Conservation (phyloP, 768 basidiomycete genomes). For the Russula earlei region DNA sequence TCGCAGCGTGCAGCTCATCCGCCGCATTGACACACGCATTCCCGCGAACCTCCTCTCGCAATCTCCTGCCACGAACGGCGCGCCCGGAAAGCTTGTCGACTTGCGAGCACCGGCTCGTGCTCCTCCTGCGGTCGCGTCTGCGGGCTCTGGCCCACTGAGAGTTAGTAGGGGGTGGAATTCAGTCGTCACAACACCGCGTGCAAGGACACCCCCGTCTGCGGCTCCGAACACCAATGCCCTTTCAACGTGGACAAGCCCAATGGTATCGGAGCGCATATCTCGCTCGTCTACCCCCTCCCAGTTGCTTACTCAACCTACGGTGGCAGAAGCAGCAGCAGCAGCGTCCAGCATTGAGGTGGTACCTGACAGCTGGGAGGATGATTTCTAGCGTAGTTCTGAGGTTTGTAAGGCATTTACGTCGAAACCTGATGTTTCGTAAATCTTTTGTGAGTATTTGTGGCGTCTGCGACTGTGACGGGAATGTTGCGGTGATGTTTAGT, state of each 20-base stretch:
- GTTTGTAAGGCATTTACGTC: too few relatives aligned
- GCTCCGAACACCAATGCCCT: not conserved
- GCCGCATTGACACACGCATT: constrained; percentile 73
- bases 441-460: too few relatives aligned
- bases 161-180: constrained; percentile 28
- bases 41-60: constrained; percentile 58
- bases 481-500: too few relatives aligned
- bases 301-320: not conserved
- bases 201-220: constrained; percentile 3
- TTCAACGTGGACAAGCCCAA: not conserved
- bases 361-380: constrained; percentile 52
- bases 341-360: constrained; percentile 24
- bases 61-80: constrained; percentile 26
- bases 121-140: constrained; percentile 15
- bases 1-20: constrained; percentile 73
- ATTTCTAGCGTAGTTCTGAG: constrained; percentile 24
- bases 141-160: constrained; percentile 5
- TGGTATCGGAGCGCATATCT: not conserved
- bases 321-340: not conserved
- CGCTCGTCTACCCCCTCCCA: constrained; percentile 14
- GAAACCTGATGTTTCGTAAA: too few relatives aligned
- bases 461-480: too few relatives aligned
- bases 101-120: constrained; percentile 31
- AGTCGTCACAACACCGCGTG: constrained; percentile 23
- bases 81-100: constrained; percentile 54